Conservation (phyloP, 306 rosid genomes). For the Cajanus cajan region DNA sequence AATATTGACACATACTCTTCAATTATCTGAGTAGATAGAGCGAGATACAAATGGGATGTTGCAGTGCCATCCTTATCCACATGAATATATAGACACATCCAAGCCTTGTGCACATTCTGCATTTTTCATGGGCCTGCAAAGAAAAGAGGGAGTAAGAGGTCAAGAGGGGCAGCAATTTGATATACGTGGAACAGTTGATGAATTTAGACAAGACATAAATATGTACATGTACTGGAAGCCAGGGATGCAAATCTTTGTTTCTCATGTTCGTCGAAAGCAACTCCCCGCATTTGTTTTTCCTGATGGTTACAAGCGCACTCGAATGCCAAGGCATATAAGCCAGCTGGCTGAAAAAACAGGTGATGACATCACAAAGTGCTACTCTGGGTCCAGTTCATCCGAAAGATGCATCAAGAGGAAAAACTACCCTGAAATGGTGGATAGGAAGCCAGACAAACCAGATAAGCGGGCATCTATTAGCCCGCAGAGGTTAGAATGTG, state of each 20-base stretch:
- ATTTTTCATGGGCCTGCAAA: slow-evolving; percentile 97
- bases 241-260: slow-evolving; percentile 91
- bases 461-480: slow-evolving; percentile 61
- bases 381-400: slow-evolving; percentile 52
- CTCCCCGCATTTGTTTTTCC: slow-evolving; percentile 93
- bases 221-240: slow-evolving; percentile 86
- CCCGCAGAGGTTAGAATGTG: slow-evolving; percentile 54
- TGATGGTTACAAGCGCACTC: slow-evolving; percentile 69
- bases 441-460: slow-evolving; percentile 36
- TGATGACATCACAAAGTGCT: slow-evolving; percentile 44
- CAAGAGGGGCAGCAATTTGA: slow-evolving; percentile 97
- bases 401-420: slow-evolving; percentile 78
- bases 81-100: slow-evolving; percentile 69
- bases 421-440: slow-evolving; percentile 49
- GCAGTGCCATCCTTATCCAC: slow-evolving; percentile 97
- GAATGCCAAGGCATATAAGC: slow-evolving; percentile 50
- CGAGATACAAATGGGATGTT: slow-evolving; percentile 90
- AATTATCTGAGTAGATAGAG: slow-evolving; percentile 72
- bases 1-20: slow-evolving; percentile 10
- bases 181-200: slow-evolving; percentile 95
- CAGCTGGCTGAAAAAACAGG: slow-evolving; percentile 46
- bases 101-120: slow-evolving; percentile 86
- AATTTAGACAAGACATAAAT: slow-evolving; percentile 80
- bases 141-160: slow-evolving; percentile 95
- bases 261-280: slow-evolving; percentile 95